These are phyloP conservation scores for Verticillium nonalfalfae DNA, from an alignment of 2,329 filamentous ascomycete species.

Conservation along the genomic window DNA sequence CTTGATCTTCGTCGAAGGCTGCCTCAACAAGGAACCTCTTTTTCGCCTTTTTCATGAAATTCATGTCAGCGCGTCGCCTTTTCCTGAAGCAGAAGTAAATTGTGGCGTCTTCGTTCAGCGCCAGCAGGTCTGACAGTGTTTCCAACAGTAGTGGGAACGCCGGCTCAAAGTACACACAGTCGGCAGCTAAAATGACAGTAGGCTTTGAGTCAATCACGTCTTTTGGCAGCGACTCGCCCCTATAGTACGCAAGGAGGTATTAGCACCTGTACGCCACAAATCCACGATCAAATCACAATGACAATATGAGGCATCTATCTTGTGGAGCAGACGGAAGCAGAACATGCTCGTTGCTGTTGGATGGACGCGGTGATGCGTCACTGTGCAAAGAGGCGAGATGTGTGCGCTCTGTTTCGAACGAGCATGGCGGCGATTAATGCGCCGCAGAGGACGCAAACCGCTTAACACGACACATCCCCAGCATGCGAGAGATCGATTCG, in stretches of 20 bases:
- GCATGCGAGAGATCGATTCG: background rate
- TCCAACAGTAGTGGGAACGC: constrained; percentile 82
- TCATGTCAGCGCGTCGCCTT: constrained; percentile 71
- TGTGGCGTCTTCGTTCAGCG: constrained; percentile 58
- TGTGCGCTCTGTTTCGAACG: background rate
- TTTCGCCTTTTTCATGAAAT: constrained; percentile 65
- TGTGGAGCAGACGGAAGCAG: too few species aligned
- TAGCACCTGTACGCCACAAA: background rate
- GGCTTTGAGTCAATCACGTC: constrained; percentile 52
- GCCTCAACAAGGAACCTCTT: constrained; percentile 61
- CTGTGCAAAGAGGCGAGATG: background rate
- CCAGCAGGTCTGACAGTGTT: constrained; percentile 70
- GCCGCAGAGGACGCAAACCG: background rate
- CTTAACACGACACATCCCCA: background rate
- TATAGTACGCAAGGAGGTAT: constrained; percentile 17
- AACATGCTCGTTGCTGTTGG: background rate
- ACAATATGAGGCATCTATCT: too few species aligned
- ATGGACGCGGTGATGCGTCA: background rate
- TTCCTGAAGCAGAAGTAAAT: constrained; percentile 93
- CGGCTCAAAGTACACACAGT: constrained; percentile 96
- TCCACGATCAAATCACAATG: background rate
- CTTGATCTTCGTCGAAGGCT: constrained; percentile 53
- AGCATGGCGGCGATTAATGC: background rate
- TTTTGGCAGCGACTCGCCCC: constrained; percentile 54
- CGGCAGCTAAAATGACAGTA: constrained; percentile 83